Evolutionary conservation across 1,284 basidiomycete species (phyloP).

Genomic region (Agroathelia rolfsii): DNA sequence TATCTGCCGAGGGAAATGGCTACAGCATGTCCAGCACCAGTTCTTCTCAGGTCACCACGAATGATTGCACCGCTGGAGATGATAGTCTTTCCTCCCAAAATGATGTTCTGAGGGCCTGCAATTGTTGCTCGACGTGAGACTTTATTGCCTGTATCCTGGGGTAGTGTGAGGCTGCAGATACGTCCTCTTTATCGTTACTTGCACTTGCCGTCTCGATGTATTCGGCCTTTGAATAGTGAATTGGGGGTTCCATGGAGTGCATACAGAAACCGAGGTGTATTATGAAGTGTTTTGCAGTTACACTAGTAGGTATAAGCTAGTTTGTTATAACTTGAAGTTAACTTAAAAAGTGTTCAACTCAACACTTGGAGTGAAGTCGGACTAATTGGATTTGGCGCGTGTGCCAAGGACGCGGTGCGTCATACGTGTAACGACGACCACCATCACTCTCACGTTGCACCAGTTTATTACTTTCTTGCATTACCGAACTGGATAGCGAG

Average conservation of each 20-base stretch:
- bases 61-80: constrained; percentile 85
- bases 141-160: constrained; percentile 79
- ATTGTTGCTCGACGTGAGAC: constrained; percentile 92
- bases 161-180: constrained; percentile 7
- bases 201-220: constrained; percentile 69
- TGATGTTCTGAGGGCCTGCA: constrained; percentile 91
- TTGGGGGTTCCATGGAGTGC: constrained; percentile 60
- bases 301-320: too few relatives aligned
- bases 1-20: constrained; percentile 91
- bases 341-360: too few relatives aligned
- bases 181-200: constrained; percentile 6
- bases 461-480: too few relatives aligned
- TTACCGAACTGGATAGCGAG: too few relatives aligned
- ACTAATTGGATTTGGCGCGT: too few relatives aligned
- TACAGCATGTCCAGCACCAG: constrained; percentile 81
- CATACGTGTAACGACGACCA: too few relatives aligned
- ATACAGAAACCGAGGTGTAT: too few relatives aligned
- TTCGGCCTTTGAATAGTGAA: constrained; percentile 67
- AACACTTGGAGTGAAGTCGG: too few relatives aligned
- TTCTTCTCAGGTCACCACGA: constrained; percentile 79
- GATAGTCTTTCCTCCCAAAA: constrained; percentile 94
- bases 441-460: too few relatives aligned
- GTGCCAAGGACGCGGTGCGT: too few relatives aligned
- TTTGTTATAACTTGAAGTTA: too few relatives aligned
- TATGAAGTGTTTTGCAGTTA: too few relatives aligned